phyloP scores from a whole-genome alignment of 768 basidiomycete species.

The Suillus spraguei region DNA sequence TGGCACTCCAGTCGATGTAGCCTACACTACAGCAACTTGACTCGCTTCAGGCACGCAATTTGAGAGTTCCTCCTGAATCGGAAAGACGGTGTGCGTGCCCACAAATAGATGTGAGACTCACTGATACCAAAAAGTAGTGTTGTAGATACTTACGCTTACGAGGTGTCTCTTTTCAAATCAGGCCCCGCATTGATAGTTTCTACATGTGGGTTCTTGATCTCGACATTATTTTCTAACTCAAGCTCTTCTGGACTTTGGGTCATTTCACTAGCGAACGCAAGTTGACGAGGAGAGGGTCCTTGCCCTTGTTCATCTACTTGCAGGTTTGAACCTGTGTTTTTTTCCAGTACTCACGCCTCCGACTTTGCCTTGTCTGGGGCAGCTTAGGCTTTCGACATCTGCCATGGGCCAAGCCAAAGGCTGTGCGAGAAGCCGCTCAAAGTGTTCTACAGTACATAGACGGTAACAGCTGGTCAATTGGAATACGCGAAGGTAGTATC shows the following conservation, averaged over 20 bases:
- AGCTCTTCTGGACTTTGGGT: constrained; percentile 7
- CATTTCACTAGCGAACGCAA: constrained; percentile 4
- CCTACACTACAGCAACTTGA: neutral
- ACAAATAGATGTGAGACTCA: constrained; percentile 6
- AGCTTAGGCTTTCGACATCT: too few relatives aligned
- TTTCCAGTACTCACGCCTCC: too few relatives aligned
- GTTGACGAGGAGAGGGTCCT: constrained; percentile 11
- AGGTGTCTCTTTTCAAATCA: neutral
- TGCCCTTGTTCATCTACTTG: constrained; percentile 1
- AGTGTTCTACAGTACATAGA: too few relatives aligned
- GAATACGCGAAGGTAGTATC: too few relatives aligned
- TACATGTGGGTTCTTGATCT: constrained; percentile 3
- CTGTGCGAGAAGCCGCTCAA: too few relatives aligned
- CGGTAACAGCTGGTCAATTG: too few relatives aligned
- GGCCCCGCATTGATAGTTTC: neutral
- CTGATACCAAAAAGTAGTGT: constrained; percentile 11
- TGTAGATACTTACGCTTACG: neutral
- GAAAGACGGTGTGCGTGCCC: constrained; percentile 33
- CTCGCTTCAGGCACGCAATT: neutral
- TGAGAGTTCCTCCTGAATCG: constrained; percentile 34
- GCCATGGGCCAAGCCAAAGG: too few relatives aligned
- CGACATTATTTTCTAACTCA: neutral
- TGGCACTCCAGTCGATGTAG: constrained; percentile 27
- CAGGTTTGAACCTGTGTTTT: neutral
- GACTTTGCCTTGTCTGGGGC: too few relatives aligned